Conservation (phyloP, 1,139 yeast genomes). For the Geotrichum candidum region DNA sequence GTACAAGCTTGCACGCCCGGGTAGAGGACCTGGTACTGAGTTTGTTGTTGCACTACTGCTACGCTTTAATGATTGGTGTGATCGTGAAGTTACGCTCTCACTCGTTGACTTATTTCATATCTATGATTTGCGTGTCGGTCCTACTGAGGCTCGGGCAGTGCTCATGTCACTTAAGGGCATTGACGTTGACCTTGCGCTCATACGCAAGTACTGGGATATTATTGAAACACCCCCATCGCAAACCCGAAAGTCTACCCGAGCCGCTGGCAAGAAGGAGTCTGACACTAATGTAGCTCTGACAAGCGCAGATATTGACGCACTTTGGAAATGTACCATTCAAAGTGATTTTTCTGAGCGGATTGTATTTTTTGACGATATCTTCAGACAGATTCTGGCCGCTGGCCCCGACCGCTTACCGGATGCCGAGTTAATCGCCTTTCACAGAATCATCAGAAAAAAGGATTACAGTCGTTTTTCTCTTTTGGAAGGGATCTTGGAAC, state of each 20-base stretch:
- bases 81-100: background rate
- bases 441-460: background rate
- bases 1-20: background rate
- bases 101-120: background rate
- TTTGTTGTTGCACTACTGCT: background rate
- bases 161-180: background rate
- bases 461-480: background rate
- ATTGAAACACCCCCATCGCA: background rate
- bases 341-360: background rate
- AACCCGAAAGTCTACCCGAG: background rate
- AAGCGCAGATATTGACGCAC: background rate
- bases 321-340: background rate
- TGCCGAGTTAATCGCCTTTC: background rate
- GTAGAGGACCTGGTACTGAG: background rate
- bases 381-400: background rate
- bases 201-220: background rate
- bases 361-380: background rate
- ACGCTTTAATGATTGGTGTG: background rate
- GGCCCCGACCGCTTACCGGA: background rate
- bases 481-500: background rate
- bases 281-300: background rate
- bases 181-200: background rate
- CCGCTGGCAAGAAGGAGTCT: background rate
- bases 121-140: background rate
- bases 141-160: background rate